Percentiles rank a stretch among this genome's conserved stretches.
Evolutionary conservation across 768 basidiomycete genomes (phyloP).

Genomic region (Melanogaster broomeanus): DNA sequence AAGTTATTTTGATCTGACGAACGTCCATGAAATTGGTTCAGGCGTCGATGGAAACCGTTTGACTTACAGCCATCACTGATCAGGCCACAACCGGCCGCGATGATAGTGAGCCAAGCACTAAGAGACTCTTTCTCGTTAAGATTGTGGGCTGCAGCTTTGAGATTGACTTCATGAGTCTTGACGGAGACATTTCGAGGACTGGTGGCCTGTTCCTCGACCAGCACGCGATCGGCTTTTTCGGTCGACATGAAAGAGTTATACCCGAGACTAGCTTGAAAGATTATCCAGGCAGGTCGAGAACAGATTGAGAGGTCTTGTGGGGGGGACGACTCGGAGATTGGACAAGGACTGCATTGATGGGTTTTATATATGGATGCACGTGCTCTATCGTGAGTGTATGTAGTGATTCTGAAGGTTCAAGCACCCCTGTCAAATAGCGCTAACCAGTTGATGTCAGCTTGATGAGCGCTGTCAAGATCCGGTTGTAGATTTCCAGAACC

Average conservation of each 20-base stretch:
- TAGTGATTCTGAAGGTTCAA: no score
- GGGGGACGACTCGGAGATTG: not conserved
- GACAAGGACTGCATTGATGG: not conserved
- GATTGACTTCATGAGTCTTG: slow-evolving; percentile 21
- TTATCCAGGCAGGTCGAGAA: not conserved
- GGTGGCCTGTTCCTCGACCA: slow-evolving; percentile 8
- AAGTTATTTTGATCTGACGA: slow-evolving; percentile 64
- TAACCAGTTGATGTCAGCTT: no score
- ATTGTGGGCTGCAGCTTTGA: slow-evolving; percentile 23
- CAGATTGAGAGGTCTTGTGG: no score
- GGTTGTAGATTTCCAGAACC: not conserved
- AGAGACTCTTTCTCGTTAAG: slow-evolving; percentile 42
- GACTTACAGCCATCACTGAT: slow-evolving; percentile 61
- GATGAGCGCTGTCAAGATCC: not conserved
- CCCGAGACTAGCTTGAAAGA: no score
- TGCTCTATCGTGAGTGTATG: slow-evolving; percentile 11
- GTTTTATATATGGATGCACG: slow-evolving; percentile 31
- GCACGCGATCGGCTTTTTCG: slow-evolving; percentile 14
- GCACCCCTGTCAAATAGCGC: slow-evolving; percentile 1
- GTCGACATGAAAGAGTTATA: slow-evolving; percentile 18
- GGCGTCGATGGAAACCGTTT: not conserved
- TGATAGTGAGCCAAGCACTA: slow-evolving; percentile 64
- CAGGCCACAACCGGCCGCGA: slow-evolving; percentile 63
- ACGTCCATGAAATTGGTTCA: slow-evolving; percentile 4
- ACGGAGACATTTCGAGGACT: slow-evolving; percentile 20